phyloP scores from a whole-genome alignment of 306 rosid genomes.

The Dalbergia cultrata region DNA sequence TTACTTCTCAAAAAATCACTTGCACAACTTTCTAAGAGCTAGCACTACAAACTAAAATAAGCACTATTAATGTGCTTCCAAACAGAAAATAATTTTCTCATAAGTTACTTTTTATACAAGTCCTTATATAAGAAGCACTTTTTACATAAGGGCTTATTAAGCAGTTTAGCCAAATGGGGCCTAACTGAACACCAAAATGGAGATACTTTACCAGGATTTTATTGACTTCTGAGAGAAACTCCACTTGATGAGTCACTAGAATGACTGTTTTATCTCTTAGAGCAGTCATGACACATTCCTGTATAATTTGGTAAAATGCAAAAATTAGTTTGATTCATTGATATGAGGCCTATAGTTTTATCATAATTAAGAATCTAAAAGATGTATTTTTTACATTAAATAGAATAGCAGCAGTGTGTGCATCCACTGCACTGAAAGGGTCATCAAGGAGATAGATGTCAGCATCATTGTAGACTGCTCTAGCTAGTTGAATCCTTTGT shows the following conservation, averaged over 20 bases:
- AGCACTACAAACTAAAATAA: no score
- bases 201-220: constrained; percentile 62
- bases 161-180: no score
- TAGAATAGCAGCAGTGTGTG: constrained; percentile 74
- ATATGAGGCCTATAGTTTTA: background rate
- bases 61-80: no score
- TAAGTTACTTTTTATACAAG: no score
- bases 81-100: no score
- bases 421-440: constrained; percentile 93
- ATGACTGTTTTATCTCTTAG: constrained; percentile 71
- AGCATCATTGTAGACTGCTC: constrained; percentile 83
- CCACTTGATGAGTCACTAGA: constrained; percentile 90
- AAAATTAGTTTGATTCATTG: constrained; percentile 24
- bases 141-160: no score
- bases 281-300: constrained; percentile 81
- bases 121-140: no score
- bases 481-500: constrained; percentile 86
- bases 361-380: background rate
- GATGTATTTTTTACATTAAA: constrained; percentile 58
- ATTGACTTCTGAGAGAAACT: constrained; percentile 74
- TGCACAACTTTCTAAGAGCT: no score
- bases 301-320: constrained; percentile 31
- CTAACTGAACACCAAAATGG: background rate
- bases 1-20: no score
- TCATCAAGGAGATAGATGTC: constrained; percentile 83